Evolutionary conservation across 768 basidiomycete species (phyloP), one percentile per base, ranked within the genome.

Genomic region (Amanita pallidorosea): DNA sequence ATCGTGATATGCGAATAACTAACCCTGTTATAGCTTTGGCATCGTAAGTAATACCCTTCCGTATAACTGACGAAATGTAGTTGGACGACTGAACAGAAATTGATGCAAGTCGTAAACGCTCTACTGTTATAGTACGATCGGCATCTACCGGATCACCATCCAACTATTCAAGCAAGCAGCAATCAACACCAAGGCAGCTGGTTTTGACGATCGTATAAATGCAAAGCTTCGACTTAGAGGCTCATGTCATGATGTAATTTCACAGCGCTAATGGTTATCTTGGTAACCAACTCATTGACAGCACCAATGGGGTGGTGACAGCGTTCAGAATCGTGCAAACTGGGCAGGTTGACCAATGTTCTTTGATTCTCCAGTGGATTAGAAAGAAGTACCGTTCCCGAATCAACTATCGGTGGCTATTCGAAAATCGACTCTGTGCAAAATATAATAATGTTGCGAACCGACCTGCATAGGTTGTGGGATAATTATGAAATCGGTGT

Each of bases 271-370:
- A 67, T 47, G 75, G 74, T 0, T 74, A 72, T 51, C 59, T 77
- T 7, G 45, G 72, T 31, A 63, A 70, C 53, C 76, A 81, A 53
- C 80, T 81, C 67, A 60, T 78, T 13, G 74, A 79, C 52, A 62
- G 58, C 44, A 67, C 59, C 2, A 71, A 47, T 85, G 75, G 67
- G 82, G 82, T 8, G 83, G 81, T n/a, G n/a, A n/a, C 4, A 73
- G 70, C 34, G 53, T 74, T 40, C 76, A 79, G 62, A 80, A 80
- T 59, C 71, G 81, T 15, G 59, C 70, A n/a, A n/a, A n/a, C n/a
- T n/a, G n/a, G n/a, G n/a, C n/a, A n/a, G n/a, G n/a, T n/a, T n/a
- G n/a, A n/a, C n/a, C n/a, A 7, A 29, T 29, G 8, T 29, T 29
- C 27, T 8, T 29, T 29, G 27, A 7, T 1, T 42, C 15, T 43